Evolutionary conservation across 2,329 filamentous ascomycete species (phyloP).

Genomic region (Xylaria polymorpha): DNA sequence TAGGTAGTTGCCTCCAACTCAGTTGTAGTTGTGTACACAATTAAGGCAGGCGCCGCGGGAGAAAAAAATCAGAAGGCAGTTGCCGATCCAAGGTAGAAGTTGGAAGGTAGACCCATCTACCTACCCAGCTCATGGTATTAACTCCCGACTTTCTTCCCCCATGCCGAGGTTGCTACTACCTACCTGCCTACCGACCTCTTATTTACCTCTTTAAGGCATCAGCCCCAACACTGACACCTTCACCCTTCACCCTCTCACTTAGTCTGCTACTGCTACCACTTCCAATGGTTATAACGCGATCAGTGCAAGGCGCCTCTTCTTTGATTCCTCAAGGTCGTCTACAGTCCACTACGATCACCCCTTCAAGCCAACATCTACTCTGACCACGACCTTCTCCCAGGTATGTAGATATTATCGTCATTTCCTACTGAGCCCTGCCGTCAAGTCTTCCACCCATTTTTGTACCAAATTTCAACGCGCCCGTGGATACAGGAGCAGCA

Average conservation of each 20-base stretch:
- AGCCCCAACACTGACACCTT: conserved; percentile 5
- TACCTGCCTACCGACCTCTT: conserved; percentile 5
- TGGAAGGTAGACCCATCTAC: conserved; percentile 21
- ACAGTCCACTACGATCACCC: conserved; percentile 15
- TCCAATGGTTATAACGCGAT: conserved; percentile 15
- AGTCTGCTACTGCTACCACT: conserved; percentile 12
- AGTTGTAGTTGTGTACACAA: background rate
- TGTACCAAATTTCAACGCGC: background rate
- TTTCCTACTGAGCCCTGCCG: background rate
- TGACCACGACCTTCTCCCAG: conserved; percentile 23
- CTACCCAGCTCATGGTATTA: background rate
- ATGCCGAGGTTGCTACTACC: background rate
- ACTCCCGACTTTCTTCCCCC: background rate
- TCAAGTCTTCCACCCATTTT: background rate
- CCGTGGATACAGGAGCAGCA: background rate
- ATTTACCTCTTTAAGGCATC: conserved; percentile 3
- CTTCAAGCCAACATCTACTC: conserved; percentile 6
- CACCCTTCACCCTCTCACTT: conserved; percentile 19
- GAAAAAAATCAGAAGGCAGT: background rate
- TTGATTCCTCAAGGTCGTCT: conserved; percentile 13
- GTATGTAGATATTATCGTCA: conserved; percentile 26
- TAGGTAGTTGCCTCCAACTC: conserved; percentile 4
- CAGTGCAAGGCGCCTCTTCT: conserved; percentile 26
- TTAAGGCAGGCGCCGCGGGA: conserved; percentile 7
- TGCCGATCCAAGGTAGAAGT: background rate